Evolutionary conservation across 345 rosid genomes (phyloP), one percentile per base, ranked within the genome.

Genomic region (Hypericum androsaemum): DNA sequence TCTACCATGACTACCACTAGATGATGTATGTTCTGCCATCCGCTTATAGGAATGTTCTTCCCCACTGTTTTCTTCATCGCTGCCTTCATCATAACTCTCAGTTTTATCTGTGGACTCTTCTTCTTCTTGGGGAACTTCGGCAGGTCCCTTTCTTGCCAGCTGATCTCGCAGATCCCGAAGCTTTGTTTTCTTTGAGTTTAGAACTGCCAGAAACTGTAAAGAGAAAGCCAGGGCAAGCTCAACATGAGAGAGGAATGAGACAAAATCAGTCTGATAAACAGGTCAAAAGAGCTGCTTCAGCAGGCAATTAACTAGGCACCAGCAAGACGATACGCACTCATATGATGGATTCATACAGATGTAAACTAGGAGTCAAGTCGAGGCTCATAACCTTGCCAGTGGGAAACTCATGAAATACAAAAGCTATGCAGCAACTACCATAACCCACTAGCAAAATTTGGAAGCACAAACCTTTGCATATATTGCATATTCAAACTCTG

Each of bases 171-270:
- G 81, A 53, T 77, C 89, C 64, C 96, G 77, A 36, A 90, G 85
- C 68, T 90, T 90, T 55, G 68, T 68, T 65, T 90, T 90, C 80
- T 87, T 90, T 38, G 95, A 61, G 62, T 90, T 90, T 60, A 90
- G 63, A 12, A 84, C 80, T 36, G 63, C 69, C 60, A 82, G 63
- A 58, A 90, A 90, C 96, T 90, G 54, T 41, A 60, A 51, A 47
- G 51, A 37, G 17, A 7, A 49, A 47, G 64, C 60, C 39, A 3
- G 9, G 35, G 6, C n/a, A 40, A 44, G 41, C 55, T 12, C 40
- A 14, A 54, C 8, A 43, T 37, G 10, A 7, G n/a, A 37, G 0
- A 28, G 41, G 17, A 12, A 61, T 38, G 12, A 22, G 2, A 22
- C 32, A 22, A 22, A 22, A 22, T 22, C 32, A 22, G 4, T 22